phyloP scores from a whole-genome alignment of 345 rosid genomes.

The Brassica napus region Da-Ae NC_063437.1:363001-363500 shows the following conservation, averaged over 20 bases:
- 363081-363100: constrained; percentile 93
- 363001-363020: not conserved
- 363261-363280: constrained; percentile 97
- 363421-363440: constrained; percentile 90
- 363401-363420: constrained; percentile 3
- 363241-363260: constrained; percentile 52
- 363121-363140: constrained; percentile 95
- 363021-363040: constrained; percentile 10
- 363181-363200: constrained; percentile 21
- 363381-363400: constrained; percentile 4
- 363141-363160: constrained; percentile 99
- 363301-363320: constrained; percentile 84
- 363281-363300: constrained; percentile 88
- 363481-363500: constrained; percentile 51
- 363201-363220: not conserved
- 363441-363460: constrained; percentile 96
- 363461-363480: constrained; percentile 97
- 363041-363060: constrained; percentile 32
- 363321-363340: constrained; percentile 99
- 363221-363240: not conserved
- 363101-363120: constrained; percentile 91
- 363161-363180: constrained; percentile 99
- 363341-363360: constrained; percentile 70
- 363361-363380: not conserved
- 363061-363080: constrained; percentile 99